These are phyloP conservation scores for Diplodia corticola DNA, from an alignment of 2,329 filamentous ascomycete species.

Conservation along the genomic window DNA sequence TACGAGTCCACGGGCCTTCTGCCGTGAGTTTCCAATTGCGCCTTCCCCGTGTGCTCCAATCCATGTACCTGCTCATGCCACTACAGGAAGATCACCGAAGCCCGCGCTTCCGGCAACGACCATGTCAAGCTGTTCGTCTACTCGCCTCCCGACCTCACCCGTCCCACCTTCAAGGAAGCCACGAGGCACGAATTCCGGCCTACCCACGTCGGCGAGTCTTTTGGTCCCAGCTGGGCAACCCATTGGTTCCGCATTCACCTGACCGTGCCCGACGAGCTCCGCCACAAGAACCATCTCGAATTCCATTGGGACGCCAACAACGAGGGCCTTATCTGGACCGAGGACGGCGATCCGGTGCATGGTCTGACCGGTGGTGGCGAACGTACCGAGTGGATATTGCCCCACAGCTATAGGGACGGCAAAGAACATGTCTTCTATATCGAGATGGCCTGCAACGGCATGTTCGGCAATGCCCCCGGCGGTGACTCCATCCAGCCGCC, in stretches of 20 bases:
- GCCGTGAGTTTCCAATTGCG: conserved; percentile 53
- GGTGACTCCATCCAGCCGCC: conserved; percentile 89
- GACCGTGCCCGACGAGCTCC: conserved; percentile 71
- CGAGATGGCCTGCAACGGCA: conserved; percentile 97
- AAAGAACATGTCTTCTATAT: conserved; percentile 89
- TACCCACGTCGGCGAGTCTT: conserved; percentile 73
- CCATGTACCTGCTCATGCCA: background rate
- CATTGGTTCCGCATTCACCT: conserved; percentile 93
- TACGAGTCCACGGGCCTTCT: conserved; percentile 74
- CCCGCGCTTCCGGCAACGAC: conserved; percentile 64
- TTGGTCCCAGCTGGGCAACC: conserved; percentile 95
- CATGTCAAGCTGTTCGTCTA: conserved; percentile 85
- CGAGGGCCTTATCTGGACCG: conserved; percentile 91
- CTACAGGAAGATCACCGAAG: conserved; percentile 70
- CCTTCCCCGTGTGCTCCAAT: background rate
- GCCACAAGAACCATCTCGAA: conserved; percentile 79
- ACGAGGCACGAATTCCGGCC: conserved; percentile 72
- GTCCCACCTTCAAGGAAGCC: conserved; percentile 86
- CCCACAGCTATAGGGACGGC: conserved; percentile 76
- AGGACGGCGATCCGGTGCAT: conserved; percentile 86
- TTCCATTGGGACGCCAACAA: conserved; percentile 95
- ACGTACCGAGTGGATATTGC: conserved; percentile 86
- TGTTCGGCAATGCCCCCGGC: conserved; percentile 90
- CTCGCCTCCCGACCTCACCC: conserved; percentile 73
- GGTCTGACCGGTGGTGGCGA: conserved; percentile 89